Evolutionary conservation across 345 rosid species (phyloP).

Genomic region (Dipteronia sinensis): DNA sequence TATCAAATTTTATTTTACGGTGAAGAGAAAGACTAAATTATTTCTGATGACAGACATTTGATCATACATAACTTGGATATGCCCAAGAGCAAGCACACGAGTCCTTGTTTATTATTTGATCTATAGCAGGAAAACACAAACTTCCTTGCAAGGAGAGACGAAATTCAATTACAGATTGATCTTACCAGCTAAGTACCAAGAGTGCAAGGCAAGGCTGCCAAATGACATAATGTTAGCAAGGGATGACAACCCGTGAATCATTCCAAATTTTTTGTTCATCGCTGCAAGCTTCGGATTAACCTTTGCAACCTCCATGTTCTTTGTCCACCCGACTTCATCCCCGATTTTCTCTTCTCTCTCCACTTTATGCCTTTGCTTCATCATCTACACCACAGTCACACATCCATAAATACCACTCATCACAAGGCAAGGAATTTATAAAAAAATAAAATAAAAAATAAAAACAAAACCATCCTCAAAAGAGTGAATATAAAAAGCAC

Average conservation of each 20-base stretch:
- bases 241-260: constrained; percentile 97
- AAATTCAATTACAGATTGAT: constrained; percentile 56
- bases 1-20: constrained; percentile 6
- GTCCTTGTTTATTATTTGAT: neutral
- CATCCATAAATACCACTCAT: neutral
- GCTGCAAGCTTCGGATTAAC: constrained; percentile 84
- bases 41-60: neutral
- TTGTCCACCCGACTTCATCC: constrained; percentile 81
- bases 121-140: neutral
- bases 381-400: constrained; percentile 55
- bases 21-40: neutral
- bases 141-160: neutral
- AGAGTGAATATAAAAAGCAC: neutral
- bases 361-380: constrained; percentile 97
- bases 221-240: constrained; percentile 90
- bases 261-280: constrained; percentile 98
- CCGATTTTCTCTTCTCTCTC: constrained; percentile 85
- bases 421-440: neutral
- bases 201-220: constrained; percentile 95
- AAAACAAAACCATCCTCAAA: neutral
- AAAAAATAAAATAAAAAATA: no score
- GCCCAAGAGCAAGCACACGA: neutral
- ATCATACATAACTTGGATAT: constrained; percentile 10
- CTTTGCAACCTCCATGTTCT: constrained; percentile 85
- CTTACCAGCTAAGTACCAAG: constrained; percentile 97